Base-by-base conservation (phyloP, 495 filamentous ascomycete genomes). In the Hypoxylon subgilvum region DNA sequence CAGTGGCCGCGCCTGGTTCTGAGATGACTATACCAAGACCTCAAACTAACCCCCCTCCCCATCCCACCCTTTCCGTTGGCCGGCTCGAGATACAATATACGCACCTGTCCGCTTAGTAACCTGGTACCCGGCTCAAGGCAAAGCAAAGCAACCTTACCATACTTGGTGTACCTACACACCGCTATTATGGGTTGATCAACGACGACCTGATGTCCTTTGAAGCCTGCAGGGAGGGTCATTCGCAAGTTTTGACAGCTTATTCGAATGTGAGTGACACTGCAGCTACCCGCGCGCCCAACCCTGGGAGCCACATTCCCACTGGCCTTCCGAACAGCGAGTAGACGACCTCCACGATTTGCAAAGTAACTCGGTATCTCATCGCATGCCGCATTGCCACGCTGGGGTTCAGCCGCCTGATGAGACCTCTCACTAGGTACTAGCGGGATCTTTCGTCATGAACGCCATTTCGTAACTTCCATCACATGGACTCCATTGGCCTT, bases 361-460 rank as follows among this genome's bases (percentile, higher is more conserved):
- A 31, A 17, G 36, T 47, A 48, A 19, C 32, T 63, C 52, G n/a
- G 40, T 45, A 58, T 58, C 17, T 25, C 44, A 35, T 41, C 17
- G 32, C 48, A 42, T 42, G 13, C 30, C 48, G 49, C 39, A 54
- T 64, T 54, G 54, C 61, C 61, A 57, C 53, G 40, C 42, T 58
- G 25, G 23, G n/a, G 43, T 58, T 64, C 49, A 58, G 61, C 61
- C 54, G 53, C 54, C 43, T 50, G 31, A 40, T 31, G 48, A 44
- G 54, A 40, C 13, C 18, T 45, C 12, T 45, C 46, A n/a, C n/a
- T 42, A 45, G 49, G 44, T 50, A 38, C 23, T 50, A 58, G 38
- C 49, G 38, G 54, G 39, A 10, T 50, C 48, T 54, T 63, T 64
- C 61, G 61, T 58, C 61, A 64, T 64, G 58, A 64, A 55, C 53